Conservation (phyloP, 2,329 filamentous ascomycete species). For the Scedosporium apiospermum region DNA sequence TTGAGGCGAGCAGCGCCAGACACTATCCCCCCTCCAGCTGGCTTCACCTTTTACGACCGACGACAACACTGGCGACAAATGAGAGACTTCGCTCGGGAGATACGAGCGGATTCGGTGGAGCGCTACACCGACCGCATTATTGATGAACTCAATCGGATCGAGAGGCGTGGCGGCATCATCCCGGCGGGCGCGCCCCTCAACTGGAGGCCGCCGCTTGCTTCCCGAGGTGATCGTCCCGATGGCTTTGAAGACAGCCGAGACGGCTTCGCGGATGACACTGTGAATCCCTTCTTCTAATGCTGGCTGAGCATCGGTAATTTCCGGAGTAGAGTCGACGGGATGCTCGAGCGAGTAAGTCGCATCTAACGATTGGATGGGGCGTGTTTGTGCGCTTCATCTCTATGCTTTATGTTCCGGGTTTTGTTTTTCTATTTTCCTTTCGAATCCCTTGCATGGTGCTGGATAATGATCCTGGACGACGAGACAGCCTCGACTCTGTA, state of each 20-base stretch:
- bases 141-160: not conserved
- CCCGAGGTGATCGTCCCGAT: not conserved
- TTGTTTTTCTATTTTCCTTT: not conserved
- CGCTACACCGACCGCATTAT: not conserved
- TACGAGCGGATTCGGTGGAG: not conserved
- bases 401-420: too few relatives aligned
- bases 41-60: not conserved
- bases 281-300: not conserved
- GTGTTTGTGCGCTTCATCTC: not conserved
- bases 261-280: not conserved
- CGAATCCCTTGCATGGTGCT: not conserved
- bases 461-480: not conserved
- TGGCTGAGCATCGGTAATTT: too few relatives aligned
- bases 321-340: too few relatives aligned
- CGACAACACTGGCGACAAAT: not conserved
- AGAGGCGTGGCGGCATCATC: not conserved
- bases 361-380: not conserved
- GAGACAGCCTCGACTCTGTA: not conserved
- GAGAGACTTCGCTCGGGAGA: not conserved
- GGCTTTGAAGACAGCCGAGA: not conserved
- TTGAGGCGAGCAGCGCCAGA: constrained; percentile 10
- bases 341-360: not conserved
- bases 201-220: not conserved
- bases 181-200: not conserved
- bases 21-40: not conserved